A percentile compares a stretch with the other conserved stretches of the same genome.
Conservation (phyloP, 2,329 filamentous ascomycete genomes). For the Neoarthrinium moseri region DNA sequence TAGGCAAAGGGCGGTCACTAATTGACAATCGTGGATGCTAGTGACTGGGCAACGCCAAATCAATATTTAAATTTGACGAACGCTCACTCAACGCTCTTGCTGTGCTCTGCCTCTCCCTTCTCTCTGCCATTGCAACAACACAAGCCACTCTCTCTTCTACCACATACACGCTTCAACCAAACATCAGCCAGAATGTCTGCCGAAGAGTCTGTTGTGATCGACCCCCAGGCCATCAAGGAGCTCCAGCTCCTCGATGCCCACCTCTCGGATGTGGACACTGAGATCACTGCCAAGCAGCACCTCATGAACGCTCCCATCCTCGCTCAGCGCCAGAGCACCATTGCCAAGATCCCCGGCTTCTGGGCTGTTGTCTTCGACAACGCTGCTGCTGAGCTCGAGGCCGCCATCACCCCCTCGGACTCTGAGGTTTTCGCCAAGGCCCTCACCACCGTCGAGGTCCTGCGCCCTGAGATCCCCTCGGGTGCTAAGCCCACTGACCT, state of each 20-base stretch:
- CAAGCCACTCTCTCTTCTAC: neutral
- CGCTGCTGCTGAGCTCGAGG: slow-evolving; percentile 55
- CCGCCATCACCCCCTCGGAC: slow-evolving; percentile 61
- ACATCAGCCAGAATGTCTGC: slow-evolving; percentile 17
- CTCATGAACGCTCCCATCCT: slow-evolving; percentile 39
- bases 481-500: slow-evolving; percentile 27
- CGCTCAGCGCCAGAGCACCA: slow-evolving; percentile 56
- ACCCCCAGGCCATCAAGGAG: slow-evolving; percentile 30
- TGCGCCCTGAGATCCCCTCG: slow-evolving; percentile 36
- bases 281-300: slow-evolving; percentile 30
- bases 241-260: slow-evolving; percentile 28
- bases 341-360: slow-evolving; percentile 61
- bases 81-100: neutral
- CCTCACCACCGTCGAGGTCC: slow-evolving; percentile 56
- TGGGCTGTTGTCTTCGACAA: slow-evolving; percentile 69
- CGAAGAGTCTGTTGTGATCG: slow-evolving; percentile 24
- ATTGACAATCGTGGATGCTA: neutral
- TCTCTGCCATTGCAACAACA: neutral
- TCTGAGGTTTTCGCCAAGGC: slow-evolving; percentile 54
- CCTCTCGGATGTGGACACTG: slow-evolving; percentile 29
- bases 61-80: neutral
- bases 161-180: neutral
- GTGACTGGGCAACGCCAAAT: neutral
- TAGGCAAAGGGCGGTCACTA: neutral
- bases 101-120: neutral